Conservation (phyloP, 2,329 filamentous ascomycete species). For the Cercospora nicotianae region DNA sequence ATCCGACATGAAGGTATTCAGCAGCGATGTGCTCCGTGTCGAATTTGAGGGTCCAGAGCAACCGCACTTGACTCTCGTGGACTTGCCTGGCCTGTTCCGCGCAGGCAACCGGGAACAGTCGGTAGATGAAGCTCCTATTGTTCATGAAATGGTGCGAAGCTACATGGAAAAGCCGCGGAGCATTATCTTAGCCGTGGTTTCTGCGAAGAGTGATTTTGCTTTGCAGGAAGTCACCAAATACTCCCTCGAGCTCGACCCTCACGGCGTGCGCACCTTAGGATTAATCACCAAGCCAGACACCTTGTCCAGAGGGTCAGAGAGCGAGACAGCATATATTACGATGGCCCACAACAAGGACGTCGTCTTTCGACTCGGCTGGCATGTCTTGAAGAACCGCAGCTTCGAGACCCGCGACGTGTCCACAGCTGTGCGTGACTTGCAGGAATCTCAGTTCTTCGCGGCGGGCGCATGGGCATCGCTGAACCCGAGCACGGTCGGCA, state of each 20-base stretch:
- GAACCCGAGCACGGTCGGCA: neutral
- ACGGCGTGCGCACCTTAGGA: conserved; percentile 35
- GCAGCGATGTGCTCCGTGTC: conserved; percentile 24
- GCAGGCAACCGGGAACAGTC: conserved; percentile 31
- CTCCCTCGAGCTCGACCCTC: conserved; percentile 38
- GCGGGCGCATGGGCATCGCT: neutral
- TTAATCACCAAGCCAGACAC: conserved; percentile 40
- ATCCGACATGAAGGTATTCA: conserved; percentile 5
- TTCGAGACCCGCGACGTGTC: neutral
- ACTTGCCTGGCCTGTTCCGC: conserved; percentile 31
- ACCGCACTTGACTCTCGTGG: conserved; percentile 30
- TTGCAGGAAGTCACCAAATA: conserved; percentile 47
- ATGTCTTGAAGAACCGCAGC: conserved; percentile 15
- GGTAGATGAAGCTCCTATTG: conserved; percentile 39
- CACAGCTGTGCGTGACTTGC: neutral
- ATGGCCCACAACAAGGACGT: neutral
- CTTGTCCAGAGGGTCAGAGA: conserved; percentile 24
- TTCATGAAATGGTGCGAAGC: conserved; percentile 39
- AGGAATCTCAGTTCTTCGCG: neutral
- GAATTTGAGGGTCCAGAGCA: conserved; percentile 24
- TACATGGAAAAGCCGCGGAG: conserved; percentile 43
- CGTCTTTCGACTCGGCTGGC: conserved; percentile 9
- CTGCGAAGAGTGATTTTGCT: conserved; percentile 45
- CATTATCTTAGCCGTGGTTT: conserved; percentile 47
- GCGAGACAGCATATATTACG: neutral